Base-by-base conservation (phyloP, 179 eudicot genomes). In the Nepenthes alata region DNA sequence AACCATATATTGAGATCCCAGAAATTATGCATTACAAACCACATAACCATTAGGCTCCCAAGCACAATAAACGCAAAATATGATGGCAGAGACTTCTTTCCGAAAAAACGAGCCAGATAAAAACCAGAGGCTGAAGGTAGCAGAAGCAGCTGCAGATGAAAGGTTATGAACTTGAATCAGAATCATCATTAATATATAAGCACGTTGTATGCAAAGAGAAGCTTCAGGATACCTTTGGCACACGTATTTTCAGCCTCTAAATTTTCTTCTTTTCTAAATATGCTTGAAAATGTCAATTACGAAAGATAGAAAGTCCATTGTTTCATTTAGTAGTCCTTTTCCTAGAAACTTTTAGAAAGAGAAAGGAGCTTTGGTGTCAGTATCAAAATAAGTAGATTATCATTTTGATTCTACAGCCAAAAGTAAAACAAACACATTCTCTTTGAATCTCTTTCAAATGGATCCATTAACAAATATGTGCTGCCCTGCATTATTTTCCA, bases 1-100 rank as follows among this genome's bases (percentile, higher is more conserved):
- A 91, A 55, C 98, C 98, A 91, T 39, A 91, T 86, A 74, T 89
- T 91, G 59, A 91, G 98, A 73, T 85, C 93, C 96, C 96, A 89
- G 75, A 83, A 91, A 77, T 84, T 89, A 68, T 91, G 98, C 83
- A 84, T 73, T 64, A 91, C 88, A 75, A 91, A 91, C 96, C 98
- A 91, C 70, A 81, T 77, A 57, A 79, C 83, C 85, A 86, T 83
- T 77, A 89, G 62, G 81, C 98, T 89, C 75, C 95, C 98, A 44
- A 91, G 86, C 57, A 85, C 84, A 70, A 81, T 88, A 75, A 89
- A 91, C 49, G 83, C 86, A 77, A 87, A 84, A 80, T 91, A 91
- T 62, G 96, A 86, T 55, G 88, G 72, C 71, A 91, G 75, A 50
- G 91, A 89, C 81, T 87, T 91, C 79, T 80, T 89, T 37, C 81